A percentile compares a stretch with the other conserved stretches of the same genome.
These are phyloP conservation scores for Macrolepiota fuliginosa DNA, from an alignment of 768 basidiomycete species.

Conservation along the genomic window DNA sequence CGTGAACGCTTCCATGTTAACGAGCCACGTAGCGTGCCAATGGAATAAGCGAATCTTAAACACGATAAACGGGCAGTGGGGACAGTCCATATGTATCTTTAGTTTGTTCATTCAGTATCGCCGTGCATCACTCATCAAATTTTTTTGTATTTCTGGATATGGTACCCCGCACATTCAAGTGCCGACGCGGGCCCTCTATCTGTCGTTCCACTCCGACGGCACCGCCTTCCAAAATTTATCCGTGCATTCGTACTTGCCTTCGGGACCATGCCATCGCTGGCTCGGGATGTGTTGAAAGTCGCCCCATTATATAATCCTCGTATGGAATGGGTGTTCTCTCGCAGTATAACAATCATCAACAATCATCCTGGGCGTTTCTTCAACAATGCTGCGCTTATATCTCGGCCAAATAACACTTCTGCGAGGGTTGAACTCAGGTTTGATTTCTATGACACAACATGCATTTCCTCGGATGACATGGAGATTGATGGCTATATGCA, in stretches of 20 bases:
- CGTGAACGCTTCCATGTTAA: neutral
- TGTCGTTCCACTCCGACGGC: neutral
- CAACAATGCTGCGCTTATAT: neutral
- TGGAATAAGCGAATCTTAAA: neutral
- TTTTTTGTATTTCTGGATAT: neutral
- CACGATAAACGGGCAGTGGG: neutral
- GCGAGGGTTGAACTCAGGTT: neutral
- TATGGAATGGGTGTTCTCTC: neutral
- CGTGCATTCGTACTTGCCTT: neutral
- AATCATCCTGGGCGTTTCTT: neutral
- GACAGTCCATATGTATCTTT: neutral
- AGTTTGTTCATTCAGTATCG: neutral
- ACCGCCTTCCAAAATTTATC: too few relatives aligned
- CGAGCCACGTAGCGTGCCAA: neutral
- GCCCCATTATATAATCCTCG: neutral
- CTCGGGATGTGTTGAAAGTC: neutral
- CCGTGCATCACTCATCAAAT: neutral
- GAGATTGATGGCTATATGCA: neutral
- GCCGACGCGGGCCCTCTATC: neutral
- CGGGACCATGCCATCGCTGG: neutral
- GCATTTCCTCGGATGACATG: too few relatives aligned
- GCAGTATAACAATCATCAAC: neutral
- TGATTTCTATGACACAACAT: neutral
- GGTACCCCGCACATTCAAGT: neutral
- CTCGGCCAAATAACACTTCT: neutral